Base-by-base conservation (phyloP, 2,329 filamentous ascomycete genomes). In the Verticillium dahliae region DNA sequence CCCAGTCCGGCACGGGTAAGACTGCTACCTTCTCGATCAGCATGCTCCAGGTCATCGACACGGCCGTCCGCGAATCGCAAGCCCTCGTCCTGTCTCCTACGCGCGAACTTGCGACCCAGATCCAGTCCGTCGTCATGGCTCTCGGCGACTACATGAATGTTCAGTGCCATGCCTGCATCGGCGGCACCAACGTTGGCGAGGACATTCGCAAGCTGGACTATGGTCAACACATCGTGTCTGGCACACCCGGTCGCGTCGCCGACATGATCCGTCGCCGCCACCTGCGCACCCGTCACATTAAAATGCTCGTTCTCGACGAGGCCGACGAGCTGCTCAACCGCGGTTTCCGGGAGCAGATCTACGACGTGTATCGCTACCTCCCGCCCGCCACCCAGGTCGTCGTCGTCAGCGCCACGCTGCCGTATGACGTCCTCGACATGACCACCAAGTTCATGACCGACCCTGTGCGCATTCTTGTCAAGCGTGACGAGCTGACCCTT, bases 141-240 rank as follows among this genome's bases (percentile, higher is more conserved):
- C 86, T 99, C n/a, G 95, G 95, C 67, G 95, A 99, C 78, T 99
- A 97, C 82, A 98, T 99, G 95, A 97, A 97, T 73, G 92, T 99
- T 3, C 93, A 99, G 78, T 99, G 95, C 79, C 95, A 99, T 72
- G 94, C 95, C 63, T 99, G 95, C 78, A 98, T 99, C 71, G 95
- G 95, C 68, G 95, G 95, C 63, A 99, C 95, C 68, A 98, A 97
- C 72, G 93, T 99, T 41, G 92, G 95, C 69, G 95, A 98, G 74
- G 95, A 99, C 73, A 99, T 99, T 69, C 89, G 91, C 75, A 96
- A 96, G 80, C 90, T 99, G 65, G 92, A 98, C 75, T 95, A 98
- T 71, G 95, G 95, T 66, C 95, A 97, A 76, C 95, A 99, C 73
- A 94, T 99, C 64, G 95, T 99, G 39, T 97, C 93, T 13, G 95